Base-by-base conservation (phyloP, 495 filamentous ascomycete genomes). In the Penicillium atrosanguineum region DNA sequence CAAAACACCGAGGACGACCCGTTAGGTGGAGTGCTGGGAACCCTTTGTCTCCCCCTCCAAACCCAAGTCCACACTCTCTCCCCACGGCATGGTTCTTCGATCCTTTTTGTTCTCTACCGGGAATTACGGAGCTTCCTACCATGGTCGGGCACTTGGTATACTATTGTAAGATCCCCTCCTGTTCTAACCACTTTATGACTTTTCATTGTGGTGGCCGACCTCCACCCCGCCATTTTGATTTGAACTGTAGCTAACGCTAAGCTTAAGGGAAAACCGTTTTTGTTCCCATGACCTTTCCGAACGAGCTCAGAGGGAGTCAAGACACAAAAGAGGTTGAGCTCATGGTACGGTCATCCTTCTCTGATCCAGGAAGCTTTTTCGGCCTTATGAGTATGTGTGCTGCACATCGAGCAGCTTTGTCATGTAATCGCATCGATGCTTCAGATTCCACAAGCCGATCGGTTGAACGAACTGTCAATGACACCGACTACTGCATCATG, bases 371-470 rank as follows among this genome's bases (percentile, higher is more conserved):
- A 3, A 65, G 62, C 48, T 73, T 73, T 51, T 73, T 68, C 41
- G 68, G 66, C 31, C 49, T 71, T 14, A 69, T 73, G 69, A 69
- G 60, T 39, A 70, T 71, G 61, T 64, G 63, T 29, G 69, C 69
- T 42, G 69, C 68, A 19, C 69, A 73, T 52, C 63, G 67, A 50
- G 66, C 68, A 20, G 56, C 57, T 23, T 37, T 71, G n/a, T 48
- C 56, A 8, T 51, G 56, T 20, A 52, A 59, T 36, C 61, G 57
- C 37, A 57, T 56, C 19, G 54, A 52, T 42, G 29, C 47, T 6
- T 51, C 47, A 11, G 21, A 38, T 25, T 29, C 46, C 6, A 25
- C 42, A 29, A 41, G 19, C 38, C 25, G 36, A 9, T 4, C 31
- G 3, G 25, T 25, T 21, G 37, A 55, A 7, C 44, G 40, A 21